Percentiles rank a stretch among this genome's conserved stretches.
Conservation (phyloP, 169 alveolate species). For the Miamiensis avidus region DNA sequence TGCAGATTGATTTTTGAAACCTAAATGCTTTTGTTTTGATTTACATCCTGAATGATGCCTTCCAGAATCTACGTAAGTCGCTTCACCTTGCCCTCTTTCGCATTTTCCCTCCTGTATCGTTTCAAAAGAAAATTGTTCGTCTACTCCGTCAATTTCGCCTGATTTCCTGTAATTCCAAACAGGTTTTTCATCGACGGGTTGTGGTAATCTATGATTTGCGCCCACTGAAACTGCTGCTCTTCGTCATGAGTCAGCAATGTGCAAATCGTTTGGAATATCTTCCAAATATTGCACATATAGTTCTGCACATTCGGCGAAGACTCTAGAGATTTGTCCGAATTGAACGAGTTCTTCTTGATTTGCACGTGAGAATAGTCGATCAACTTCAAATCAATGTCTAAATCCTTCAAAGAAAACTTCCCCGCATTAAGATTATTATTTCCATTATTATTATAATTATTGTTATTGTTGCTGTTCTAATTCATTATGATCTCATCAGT, state of each 20-base stretch:
- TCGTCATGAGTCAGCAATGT: neutral
- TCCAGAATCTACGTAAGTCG: neutral
- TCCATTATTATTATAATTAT: neutral
- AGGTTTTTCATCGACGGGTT: no score
- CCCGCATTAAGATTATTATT: neutral
- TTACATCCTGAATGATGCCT: neutral
- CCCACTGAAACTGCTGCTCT: neutral
- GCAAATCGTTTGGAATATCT: neutral
- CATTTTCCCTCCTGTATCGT: neutral
- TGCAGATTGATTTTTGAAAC: neutral
- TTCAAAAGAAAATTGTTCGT: no score
- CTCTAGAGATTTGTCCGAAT: neutral
- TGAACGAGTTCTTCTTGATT: neutral
- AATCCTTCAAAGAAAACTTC: neutral
- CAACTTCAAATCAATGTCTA: neutral
- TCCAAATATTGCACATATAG: neutral
- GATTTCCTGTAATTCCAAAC: no score
- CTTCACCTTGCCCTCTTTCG: neutral
- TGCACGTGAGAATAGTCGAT: no score
- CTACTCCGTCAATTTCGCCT: no score
- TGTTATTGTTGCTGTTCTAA: no score
- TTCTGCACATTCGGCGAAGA: neutral
- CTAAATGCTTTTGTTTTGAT: neutral
- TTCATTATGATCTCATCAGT: no score
- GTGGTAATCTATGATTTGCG: no score